Percentiles rank a stretch among this genome's conserved stretches.
These are phyloP conservation scores for Gnaphalium uliginosum DNA, from an alignment of 129 eudicot species.

Conservation along the genomic window DNA sequence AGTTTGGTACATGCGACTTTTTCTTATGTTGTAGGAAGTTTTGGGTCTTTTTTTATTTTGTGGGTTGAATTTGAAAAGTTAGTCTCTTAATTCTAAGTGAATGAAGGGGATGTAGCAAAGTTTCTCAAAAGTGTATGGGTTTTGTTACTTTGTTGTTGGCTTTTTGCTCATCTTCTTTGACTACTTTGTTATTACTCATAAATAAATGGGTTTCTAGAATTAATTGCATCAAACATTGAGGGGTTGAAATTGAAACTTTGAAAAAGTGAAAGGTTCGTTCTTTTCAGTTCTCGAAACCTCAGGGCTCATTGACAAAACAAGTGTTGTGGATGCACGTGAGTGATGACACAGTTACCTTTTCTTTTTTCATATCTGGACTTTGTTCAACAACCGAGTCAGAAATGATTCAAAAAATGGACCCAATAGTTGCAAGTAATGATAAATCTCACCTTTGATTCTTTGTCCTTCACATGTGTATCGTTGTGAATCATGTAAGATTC, in stretches of 20 bases:
- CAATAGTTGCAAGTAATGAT: constrained; percentile 5
- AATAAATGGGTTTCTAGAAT: constrained; percentile 5
- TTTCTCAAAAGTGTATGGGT: constrained; percentile 38
- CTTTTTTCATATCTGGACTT: constrained; percentile 18
- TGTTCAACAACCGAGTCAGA: constrained; percentile 9
- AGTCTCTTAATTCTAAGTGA: constrained; percentile 37
- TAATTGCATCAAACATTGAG: constrained; percentile 23
- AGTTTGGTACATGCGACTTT: constrained; percentile 41
- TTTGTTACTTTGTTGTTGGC: constrained; percentile 24
- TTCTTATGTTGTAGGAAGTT: constrained; percentile 53
- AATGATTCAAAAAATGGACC: constrained; percentile 9
- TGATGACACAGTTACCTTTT: constrained; percentile 19
- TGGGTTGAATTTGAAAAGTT: constrained; percentile 32
- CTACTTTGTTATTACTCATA: background rate
- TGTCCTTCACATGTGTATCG: constrained; percentile 14
- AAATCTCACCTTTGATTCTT: constrained; percentile 3
- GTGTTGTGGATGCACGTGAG: constrained; percentile 16
- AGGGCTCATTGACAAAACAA: constrained; percentile 10
- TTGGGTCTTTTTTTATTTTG: constrained; percentile 37
- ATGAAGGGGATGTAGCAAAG: constrained; percentile 44
- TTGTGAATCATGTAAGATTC: constrained; percentile 22
- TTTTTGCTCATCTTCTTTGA: constrained; percentile 22
- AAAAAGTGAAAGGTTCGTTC: constrained; percentile 18
- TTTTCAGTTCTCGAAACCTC: constrained; percentile 2
- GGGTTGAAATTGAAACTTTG: constrained; percentile 18